Percentiles rank a stretch among this genome's conserved stretches.
phyloP scores from a whole-genome alignment of 2,329 filamentous ascomycete genomes.

The Aspergillus pseudoviridinutans region DNA sequence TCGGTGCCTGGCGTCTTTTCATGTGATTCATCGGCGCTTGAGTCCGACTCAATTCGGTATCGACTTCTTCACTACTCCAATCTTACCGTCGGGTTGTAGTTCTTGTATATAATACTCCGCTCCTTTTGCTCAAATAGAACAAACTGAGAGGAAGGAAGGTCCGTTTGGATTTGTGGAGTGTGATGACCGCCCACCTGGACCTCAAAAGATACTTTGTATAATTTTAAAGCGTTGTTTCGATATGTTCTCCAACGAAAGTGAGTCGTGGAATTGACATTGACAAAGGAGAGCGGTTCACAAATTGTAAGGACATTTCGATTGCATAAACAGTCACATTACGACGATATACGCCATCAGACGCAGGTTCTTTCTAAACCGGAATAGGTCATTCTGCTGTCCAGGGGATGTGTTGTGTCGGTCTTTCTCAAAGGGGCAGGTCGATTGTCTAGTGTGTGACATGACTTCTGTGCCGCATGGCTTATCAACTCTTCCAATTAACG shows the following conservation, averaged over 20 bases:
- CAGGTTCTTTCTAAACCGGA: neutral
- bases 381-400: neutral
- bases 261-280: neutral
- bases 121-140: neutral
- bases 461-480: neutral
- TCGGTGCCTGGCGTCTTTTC: constrained; percentile 64
- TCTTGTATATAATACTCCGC: neutral
- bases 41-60: neutral
- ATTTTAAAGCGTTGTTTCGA: neutral
- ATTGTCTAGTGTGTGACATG: neutral
- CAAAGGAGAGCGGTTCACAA: neutral
- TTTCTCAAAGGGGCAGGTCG: neutral
- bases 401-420: neutral
- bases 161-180: neutral
- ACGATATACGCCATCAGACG: neutral
- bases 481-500: neutral
- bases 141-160: neutral
- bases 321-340: neutral
- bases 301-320: neutral
- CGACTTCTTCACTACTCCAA: neutral
- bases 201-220: neutral
- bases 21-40: constrained; percentile 44
- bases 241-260: neutral
- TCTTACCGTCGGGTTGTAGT: neutral
- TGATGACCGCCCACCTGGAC: neutral